phyloP scores from a whole-genome alignment of 169 alveolate genomes.

The Ichthyophthirius multifiliis region DNA sequence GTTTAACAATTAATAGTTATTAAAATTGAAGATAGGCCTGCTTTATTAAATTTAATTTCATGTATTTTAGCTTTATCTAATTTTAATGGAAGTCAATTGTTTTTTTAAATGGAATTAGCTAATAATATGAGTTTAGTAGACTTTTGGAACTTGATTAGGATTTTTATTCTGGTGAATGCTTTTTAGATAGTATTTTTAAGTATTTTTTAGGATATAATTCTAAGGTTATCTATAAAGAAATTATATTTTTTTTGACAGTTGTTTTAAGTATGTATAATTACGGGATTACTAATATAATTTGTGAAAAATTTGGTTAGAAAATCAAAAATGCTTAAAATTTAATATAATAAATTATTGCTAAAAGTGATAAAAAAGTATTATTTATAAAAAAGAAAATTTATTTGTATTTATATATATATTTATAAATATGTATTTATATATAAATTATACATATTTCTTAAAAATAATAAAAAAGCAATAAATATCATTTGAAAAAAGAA shows the following conservation, averaged over 20 bases:
- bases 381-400: no score
- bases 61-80: not conserved
- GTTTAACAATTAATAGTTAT: not conserved
- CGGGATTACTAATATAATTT: not conserved
- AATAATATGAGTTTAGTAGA: not conserved
- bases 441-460: no score
- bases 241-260: not conserved
- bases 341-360: not conserved
- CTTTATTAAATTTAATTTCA: not conserved
- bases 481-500: not conserved
- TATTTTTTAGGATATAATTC: not conserved
- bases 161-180: not conserved
- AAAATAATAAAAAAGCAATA: not conserved
- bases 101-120: not conserved
- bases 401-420: no score
- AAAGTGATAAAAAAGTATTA: not conserved
- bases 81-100: not conserved
- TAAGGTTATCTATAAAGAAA: not conserved
- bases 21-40: constrained; percentile 8
- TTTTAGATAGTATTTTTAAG: not conserved
- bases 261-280: not conserved
- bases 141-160: not conserved
- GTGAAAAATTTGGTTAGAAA: no score
- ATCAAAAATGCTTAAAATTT: not conserved
- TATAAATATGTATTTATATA: not conserved